These are phyloP conservation scores for Gaeumannomyces sp. DNA, from an alignment of 2,329 filamentous ascomycete species.

Conservation along the genomic window DNA sequence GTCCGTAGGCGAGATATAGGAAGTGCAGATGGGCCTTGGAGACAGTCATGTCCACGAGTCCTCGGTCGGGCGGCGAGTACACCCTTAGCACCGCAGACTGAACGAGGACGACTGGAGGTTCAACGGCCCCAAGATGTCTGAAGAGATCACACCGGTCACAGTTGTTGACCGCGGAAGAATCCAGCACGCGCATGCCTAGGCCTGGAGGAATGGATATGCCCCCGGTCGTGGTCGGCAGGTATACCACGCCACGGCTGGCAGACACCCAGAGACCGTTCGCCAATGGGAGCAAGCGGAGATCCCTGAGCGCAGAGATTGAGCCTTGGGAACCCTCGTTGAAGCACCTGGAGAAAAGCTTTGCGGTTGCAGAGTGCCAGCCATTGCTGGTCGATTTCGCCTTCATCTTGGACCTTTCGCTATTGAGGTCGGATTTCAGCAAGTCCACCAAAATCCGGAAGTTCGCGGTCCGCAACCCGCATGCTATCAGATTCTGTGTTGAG, in stretches of 20 bases:
- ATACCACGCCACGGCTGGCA: constrained; percentile 9
- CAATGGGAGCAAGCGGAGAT: constrained; percentile 15
- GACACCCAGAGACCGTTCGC: constrained; percentile 15
- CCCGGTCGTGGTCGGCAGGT: constrained; percentile 11
- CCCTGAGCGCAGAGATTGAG: background rate
- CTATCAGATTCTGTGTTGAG: background rate
- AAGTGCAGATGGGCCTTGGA: constrained; percentile 17
- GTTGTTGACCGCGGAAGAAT: constrained; percentile 9
- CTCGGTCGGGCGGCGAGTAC: background rate
- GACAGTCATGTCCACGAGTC: background rate
- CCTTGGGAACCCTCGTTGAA: constrained; percentile 2
- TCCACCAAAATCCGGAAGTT: background rate
- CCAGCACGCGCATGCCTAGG: constrained; percentile 13
- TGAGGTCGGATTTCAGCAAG: constrained; percentile 13
- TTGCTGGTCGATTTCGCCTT: constrained; percentile 11
- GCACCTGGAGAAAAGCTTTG: constrained; percentile 14
- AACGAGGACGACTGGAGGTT: background rate
- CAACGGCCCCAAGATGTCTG: constrained; percentile 6
- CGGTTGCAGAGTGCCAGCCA: constrained; percentile 17
- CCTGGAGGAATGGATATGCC: constrained; percentile 14
- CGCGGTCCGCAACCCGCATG: constrained; percentile 7
- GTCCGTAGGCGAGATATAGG: constrained; percentile 15
- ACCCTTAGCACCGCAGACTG: background rate
- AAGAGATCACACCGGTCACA: constrained; percentile 9
- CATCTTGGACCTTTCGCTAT: constrained; percentile 12